Percentiles rank a stretch among this genome's conserved stretches.
Evolutionary conservation across 805 yeast genomes (phyloP).

Genomic region (Kodamaea laetipori): DNA sequence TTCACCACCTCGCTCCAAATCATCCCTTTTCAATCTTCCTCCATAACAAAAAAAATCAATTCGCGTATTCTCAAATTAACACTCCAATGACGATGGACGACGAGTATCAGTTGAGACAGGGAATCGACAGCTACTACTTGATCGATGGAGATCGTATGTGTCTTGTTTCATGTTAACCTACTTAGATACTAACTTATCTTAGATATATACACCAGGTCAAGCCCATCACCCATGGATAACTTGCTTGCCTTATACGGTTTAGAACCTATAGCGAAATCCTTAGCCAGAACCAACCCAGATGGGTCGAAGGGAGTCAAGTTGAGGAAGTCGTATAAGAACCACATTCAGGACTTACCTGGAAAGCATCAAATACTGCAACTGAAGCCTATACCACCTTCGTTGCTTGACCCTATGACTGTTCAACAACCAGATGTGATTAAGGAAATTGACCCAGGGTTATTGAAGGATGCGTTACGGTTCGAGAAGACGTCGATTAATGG

Average conservation of each 20-base stretch:
- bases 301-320: slow-evolving; percentile 91
- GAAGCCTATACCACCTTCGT: slow-evolving; percentile 37
- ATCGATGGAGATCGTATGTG: slow-evolving; percentile 11
- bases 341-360: slow-evolving; percentile 83
- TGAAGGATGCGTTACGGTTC: slow-evolving; percentile 55
- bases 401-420: slow-evolving; percentile 40
- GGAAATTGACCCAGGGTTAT: slow-evolving; percentile 50
- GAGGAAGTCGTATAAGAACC: slow-evolving; percentile 93
- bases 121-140: slow-evolving; percentile 12
- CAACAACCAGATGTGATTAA: slow-evolving; percentile 49
- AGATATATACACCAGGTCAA: slow-evolving; percentile 44
- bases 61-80: neutral
- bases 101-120: slow-evolving; percentile 9
- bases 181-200: slow-evolving; percentile 10
- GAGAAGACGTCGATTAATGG: slow-evolving; percentile 69
- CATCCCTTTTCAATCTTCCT: neutral
- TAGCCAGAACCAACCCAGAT: slow-evolving; percentile 84
- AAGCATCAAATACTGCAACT: slow-evolving; percentile 63
- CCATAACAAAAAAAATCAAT: neutral
- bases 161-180: neutral
- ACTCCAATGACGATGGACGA: slow-evolving; percentile 8
- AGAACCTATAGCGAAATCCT: slow-evolving; percentile 67
- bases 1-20: too few relatives aligned
- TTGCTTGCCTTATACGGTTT: slow-evolving; percentile 70
- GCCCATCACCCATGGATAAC: slow-evolving; percentile 75